Percentiles rank a stretch among this genome's conserved stretches.
Conservation (phyloP, 2,329 filamentous ascomycete species). For the Diaporthe capsici region DNA sequence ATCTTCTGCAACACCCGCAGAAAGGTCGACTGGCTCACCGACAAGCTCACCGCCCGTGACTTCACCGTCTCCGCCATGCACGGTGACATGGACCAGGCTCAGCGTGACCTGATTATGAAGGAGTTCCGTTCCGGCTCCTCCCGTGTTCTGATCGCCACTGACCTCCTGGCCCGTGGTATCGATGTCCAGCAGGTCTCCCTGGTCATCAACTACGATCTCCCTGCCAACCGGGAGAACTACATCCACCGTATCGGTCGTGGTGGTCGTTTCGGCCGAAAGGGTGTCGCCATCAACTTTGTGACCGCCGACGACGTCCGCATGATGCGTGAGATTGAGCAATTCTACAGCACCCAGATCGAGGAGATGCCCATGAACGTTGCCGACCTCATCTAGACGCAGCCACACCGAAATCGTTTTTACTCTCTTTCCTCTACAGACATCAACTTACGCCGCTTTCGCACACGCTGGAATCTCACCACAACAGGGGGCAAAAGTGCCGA, state of each 20-base stretch:
- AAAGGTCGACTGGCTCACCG: conserved; percentile 99
- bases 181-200: conserved; percentile 98
- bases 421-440: conserved; percentile 40
- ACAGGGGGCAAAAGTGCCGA: conserved; percentile 40
- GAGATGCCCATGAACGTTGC: conserved; percentile 99
- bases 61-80: conserved; percentile 99
- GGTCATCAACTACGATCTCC: conserved; percentile 99
- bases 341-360: conserved; percentile 89
- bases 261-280: conserved; percentile 96
- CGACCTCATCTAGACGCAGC: conserved; percentile 60
- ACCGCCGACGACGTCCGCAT: conserved; percentile 98
- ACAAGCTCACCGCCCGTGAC: conserved; percentile 99
- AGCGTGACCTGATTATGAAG: conserved; percentile 99
- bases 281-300: conserved; percentile 99
- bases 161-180: conserved; percentile 98
- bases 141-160: conserved; percentile 95
- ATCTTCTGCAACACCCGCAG: conserved; percentile 99
- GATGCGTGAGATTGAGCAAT: conserved; percentile 88
- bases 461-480: conserved; percentile 34
- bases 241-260: conserved; percentile 98
- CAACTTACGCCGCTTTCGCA: conserved; percentile 38
- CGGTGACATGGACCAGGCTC: conserved; percentile 98
- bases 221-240: conserved; percentile 99
- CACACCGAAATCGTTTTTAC: conserved; percentile 36
- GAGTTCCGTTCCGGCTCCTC: conserved; percentile 98